phyloP scores from a whole-genome alignment of 202 grass and related monocot species.

The Cymbopogon flexuosus region DNA sequence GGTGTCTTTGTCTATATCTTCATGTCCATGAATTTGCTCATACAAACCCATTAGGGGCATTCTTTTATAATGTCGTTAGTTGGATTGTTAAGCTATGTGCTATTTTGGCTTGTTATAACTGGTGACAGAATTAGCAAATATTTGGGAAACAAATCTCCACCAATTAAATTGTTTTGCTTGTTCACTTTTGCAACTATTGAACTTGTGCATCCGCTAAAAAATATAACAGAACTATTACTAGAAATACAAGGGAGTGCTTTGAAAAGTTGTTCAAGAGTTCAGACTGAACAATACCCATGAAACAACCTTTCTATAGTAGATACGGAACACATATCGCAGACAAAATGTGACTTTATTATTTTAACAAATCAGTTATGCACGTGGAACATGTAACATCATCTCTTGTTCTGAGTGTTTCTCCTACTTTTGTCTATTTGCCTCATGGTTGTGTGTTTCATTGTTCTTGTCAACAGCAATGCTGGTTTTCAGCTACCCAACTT shows the following conservation, averaged over 20 bases:
- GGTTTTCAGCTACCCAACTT: conserved; percentile 79
- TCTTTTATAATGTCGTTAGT: background rate
- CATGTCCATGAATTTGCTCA: background rate
- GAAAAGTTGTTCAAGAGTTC: conserved; percentile 1
- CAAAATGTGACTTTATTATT: conserved; percentile 16
- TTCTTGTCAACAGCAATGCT: conserved; percentile 68
- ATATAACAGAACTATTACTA: background rate
- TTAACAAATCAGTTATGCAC: conserved; percentile 13
- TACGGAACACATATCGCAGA: background rate
- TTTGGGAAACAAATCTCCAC: background rate
- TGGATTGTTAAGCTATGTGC: background rate
- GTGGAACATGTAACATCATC: conserved; percentile 7
- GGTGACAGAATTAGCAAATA: conserved; percentile 17
- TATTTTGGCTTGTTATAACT: conserved; percentile 18
- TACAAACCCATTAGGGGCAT: background rate
- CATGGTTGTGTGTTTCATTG: conserved; percentile 16
- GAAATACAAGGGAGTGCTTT: background rate
- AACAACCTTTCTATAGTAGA: background rate
- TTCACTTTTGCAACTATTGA: background rate
- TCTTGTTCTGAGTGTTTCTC: conserved; percentile 6
- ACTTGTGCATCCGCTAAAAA: background rate
- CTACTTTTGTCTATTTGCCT: background rate
- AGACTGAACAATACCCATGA: background rate
- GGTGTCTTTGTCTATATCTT: conserved; percentile 7
- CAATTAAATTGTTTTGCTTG: background rate